These are phyloP conservation scores for Carex myosuroides DNA, from an alignment of 176 grass and related monocot species.

Conservation along the genomic window DNA sequence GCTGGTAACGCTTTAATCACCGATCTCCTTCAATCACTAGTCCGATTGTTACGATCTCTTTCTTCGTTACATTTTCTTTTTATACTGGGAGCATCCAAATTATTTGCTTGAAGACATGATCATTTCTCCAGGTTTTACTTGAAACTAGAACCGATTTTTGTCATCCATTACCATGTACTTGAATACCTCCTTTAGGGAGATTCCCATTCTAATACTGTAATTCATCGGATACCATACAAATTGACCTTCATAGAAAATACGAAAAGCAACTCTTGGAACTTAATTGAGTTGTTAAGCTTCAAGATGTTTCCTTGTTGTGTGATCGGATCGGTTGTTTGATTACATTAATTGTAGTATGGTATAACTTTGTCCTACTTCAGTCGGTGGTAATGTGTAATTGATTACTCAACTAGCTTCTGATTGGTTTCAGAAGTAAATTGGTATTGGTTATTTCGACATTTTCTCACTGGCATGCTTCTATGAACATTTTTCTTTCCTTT, in stretches of 20 bases:
- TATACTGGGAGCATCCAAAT: not conserved
- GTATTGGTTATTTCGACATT: not conserved
- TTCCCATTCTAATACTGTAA: not conserved
- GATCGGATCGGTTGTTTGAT: too few species aligned
- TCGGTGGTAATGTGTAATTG: too few species aligned
- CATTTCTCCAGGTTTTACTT: not conserved
- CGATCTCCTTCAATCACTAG: too few species aligned
- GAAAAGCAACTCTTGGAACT: too few species aligned
- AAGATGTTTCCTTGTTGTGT: too few species aligned
- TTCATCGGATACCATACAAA: too few species aligned
- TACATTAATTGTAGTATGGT: too few species aligned
- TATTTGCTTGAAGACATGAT: too few species aligned
- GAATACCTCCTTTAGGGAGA: not conserved
- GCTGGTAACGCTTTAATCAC: constrained; percentile 34
- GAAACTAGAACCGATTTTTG: not conserved
- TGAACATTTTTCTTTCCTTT: not conserved
- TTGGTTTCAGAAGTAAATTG: not conserved
- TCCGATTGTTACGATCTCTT: not conserved
- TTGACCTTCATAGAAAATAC: too few species aligned
- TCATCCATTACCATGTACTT: not conserved
- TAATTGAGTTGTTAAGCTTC: too few species aligned
- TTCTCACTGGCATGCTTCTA: not conserved
- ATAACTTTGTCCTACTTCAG: too few species aligned
- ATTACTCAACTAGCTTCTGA: not conserved
- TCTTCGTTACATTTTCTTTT: not conserved